These are phyloP conservation scores for Solanum hybrid DNA, from an alignment of 305 asterid genomes.

Conservation along the genomic window DNA sequence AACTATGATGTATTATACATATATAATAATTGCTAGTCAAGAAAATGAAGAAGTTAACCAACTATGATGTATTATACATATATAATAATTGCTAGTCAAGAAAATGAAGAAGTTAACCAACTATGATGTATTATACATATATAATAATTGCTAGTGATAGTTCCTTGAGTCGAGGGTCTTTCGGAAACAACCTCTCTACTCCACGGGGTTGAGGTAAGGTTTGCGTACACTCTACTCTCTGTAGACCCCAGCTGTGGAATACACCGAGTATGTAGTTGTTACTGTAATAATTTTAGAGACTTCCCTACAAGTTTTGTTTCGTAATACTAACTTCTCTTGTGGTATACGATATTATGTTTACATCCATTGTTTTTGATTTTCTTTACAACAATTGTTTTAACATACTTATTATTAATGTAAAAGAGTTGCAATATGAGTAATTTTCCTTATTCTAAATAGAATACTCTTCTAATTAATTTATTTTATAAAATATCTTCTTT, in stretches of 20 bases:
- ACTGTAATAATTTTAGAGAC: not conserved
- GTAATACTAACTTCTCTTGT: not conserved
- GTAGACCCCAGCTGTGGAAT: not conserved
- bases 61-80: not conserved
- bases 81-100: not conserved
- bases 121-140: not conserved
- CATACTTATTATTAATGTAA: not conserved
- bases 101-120: not conserved
- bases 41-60: not conserved
- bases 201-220: not conserved
- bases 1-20: too few species aligned
- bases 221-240: not conserved
- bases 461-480: not conserved
- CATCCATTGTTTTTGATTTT: not conserved
- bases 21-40: not conserved
- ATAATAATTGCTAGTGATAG: not conserved
- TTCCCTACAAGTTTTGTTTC: not conserved
- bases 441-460: not conserved
- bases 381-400: not conserved
- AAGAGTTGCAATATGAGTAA: not conserved
- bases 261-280: not conserved
- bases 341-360: not conserved
- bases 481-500: not conserved
- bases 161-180: not conserved
- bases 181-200: not conserved